These are phyloP conservation scores for Kodamaea nitidulidarum DNA, from an alignment of 805 yeast species.

Conservation along the genomic window DNA sequence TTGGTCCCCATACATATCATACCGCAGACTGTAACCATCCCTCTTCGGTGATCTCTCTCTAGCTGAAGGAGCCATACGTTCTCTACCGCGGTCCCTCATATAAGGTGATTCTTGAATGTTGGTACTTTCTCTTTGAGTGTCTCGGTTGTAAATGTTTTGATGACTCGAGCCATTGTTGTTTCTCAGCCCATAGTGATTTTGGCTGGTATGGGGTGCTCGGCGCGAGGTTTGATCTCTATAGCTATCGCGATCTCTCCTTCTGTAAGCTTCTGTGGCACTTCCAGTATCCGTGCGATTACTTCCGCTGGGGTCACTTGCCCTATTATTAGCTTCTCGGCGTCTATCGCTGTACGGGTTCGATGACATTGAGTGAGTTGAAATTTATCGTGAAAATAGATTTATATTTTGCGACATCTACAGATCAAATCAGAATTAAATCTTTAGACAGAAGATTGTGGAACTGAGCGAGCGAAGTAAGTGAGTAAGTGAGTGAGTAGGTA, in stretches of 20 bases:
- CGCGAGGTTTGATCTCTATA: too few relatives aligned
- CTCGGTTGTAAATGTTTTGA: neutral
- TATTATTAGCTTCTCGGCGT: constrained; percentile 7
- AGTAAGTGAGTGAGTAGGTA: too few relatives aligned
- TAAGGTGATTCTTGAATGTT: neutral
- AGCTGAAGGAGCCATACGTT: constrained; percentile 5
- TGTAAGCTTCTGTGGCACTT: constrained; percentile 1
- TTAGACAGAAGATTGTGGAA: neutral
- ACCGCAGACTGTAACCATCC: constrained; percentile 5
- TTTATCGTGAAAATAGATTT: neutral
- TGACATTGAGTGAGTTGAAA: neutral
- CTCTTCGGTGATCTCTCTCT: constrained; percentile 7
- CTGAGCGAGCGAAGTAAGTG: neutral
- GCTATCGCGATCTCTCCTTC: neutral
- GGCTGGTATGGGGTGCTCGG: too few relatives aligned
- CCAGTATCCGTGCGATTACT: neutral
- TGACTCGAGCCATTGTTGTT: too few relatives aligned
- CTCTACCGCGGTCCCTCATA: constrained; percentile 10
- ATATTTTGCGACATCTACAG: too few relatives aligned
- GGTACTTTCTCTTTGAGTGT: neutral
- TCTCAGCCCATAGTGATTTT: too few relatives aligned
- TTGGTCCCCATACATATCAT: constrained; percentile 7
- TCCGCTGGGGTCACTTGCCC: neutral
- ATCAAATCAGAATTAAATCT: too few relatives aligned
- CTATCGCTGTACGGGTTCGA: constrained; percentile 8